Base-by-base conservation (phyloP, 2,329 filamentous ascomycete genomes). In the Decorospora gaudefroyi region DNA sequence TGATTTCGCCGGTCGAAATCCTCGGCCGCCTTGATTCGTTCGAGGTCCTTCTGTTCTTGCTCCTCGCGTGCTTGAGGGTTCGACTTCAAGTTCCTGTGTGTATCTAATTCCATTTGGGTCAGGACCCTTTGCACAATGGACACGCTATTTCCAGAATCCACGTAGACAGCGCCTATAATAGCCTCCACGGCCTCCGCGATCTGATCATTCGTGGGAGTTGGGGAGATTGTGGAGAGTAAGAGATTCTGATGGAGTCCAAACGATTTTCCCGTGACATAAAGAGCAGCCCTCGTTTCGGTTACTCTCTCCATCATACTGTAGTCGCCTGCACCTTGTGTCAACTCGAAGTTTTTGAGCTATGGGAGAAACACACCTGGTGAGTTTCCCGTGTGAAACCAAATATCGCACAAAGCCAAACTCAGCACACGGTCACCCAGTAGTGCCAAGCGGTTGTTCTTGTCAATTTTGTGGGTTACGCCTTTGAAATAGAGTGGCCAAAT, bases 171-270 rank as follows among this genome's bases (percentile, higher is more conserved):
- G n/a, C 57, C 59, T 10, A 62, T 22, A 22, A 62, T 42, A 8
- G 59, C 53, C 35, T 61, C 57, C 11, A 62, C 42, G 4, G 55
- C 46, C 34, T 62, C 59, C 4, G 55, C 51, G 9, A 58, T 35
- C 7, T 42, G n/a, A 25, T 48, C 17, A 4, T 19, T 21, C 16
- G 22, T 18, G n/a, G 22, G 12, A 2, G 4, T 9, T 6, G 15
- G 5, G 8, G 10, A 5, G 16, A 16, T 12, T 4, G 33, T 18
- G 26, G 15, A 5, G 9, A 45, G 15, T 8, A 61, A 15, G 17
- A 58, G 22, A 26, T 31, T 28, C 4, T 48, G 30, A 15, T 53
- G 22, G 15, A 61, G 25, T 19, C 47, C 43, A 10, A 59, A 22
- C 6, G 19, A 9, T 17, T n/a, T 30, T 7, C 46, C 57, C 22